These are phyloP conservation scores for Guadua angustifolia DNA, from an alignment of 176 grass and related monocot species.

Conservation along the genomic window DNA sequence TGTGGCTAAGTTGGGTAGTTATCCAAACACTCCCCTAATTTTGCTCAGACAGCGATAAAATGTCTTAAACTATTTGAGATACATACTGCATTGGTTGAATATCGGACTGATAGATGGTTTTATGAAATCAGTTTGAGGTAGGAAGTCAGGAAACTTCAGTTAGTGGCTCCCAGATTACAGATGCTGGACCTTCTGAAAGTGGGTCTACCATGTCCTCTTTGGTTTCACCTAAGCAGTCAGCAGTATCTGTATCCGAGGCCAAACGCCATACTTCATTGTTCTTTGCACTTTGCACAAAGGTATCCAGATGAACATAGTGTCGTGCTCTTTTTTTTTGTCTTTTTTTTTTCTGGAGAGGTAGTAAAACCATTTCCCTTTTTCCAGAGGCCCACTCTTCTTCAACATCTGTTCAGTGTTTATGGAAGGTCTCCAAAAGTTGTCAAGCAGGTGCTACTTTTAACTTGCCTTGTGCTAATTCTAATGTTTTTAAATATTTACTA, in stretches of 20 bases:
- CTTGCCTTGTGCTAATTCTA: constrained; percentile 25
- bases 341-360: constrained; percentile 23
- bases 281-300: constrained; percentile 98
- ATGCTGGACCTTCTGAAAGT: constrained; percentile 58
- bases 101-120: background rate
- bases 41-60: background rate
- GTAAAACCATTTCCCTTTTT: constrained; percentile 45
- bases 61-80: constrained; percentile 3
- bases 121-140: constrained; percentile 48
- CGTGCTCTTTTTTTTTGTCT: background rate
- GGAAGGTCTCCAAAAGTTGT: constrained; percentile 86
- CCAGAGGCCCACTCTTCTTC: constrained; percentile 86
- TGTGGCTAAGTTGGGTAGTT: background rate
- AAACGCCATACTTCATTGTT: constrained; percentile 79
- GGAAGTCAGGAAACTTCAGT: constrained; percentile 62
- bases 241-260: constrained; percentile 62
- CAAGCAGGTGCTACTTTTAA: constrained; percentile 73
- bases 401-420: constrained; percentile 76
- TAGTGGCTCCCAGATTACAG: constrained; percentile 59
- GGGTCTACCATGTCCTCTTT: constrained; percentile 45
- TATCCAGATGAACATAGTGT: constrained; percentile 42
- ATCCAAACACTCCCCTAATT: background rate
- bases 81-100: constrained; percentile 18
- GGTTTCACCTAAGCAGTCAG: constrained; percentile 50
- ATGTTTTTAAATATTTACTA: constrained; percentile 35